phyloP scores from a whole-genome alignment of 495 filamentous ascomycete genomes.

The Neurospora sp. region DNA sequence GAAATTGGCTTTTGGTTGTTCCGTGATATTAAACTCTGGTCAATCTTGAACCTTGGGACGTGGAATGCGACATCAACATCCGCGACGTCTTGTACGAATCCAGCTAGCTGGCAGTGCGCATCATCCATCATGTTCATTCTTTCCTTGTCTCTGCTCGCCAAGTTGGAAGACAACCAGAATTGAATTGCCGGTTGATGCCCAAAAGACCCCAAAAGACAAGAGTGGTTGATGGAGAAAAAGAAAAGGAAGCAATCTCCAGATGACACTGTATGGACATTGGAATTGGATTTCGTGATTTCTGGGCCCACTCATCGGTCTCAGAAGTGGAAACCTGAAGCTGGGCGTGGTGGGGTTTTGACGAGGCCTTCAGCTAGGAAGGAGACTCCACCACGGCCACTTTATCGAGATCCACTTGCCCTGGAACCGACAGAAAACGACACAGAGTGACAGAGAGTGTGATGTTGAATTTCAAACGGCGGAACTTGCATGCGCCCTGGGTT shows the following conservation, averaged over 20 bases:
- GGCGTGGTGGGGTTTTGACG: not conserved
- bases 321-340: not conserved
- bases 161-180: not conserved
- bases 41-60: not conserved
- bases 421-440: not conserved
- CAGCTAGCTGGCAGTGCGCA: not conserved
- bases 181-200: not conserved
- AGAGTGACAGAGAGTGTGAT: not conserved
- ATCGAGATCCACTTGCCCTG: not conserved
- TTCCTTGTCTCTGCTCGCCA: not conserved
- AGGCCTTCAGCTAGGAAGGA: not conserved
- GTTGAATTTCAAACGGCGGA: not conserved
- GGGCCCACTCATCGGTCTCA: not conserved
- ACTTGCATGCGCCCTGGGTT: not conserved
- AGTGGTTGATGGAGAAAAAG: not conserved
- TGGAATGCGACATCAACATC: not conserved
- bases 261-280: not conserved
- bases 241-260: not conserved
- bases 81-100: not conserved
- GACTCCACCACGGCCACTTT: not conserved
- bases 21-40: not conserved
- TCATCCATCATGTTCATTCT: not conserved
- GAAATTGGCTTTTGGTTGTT: not conserved
- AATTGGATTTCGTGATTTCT: not conserved
- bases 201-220: not conserved